Percentiles rank a stretch among this genome's conserved stretches.
These are phyloP conservation scores for Penicillium sp. DNA, from an alignment of 2,329 filamentous ascomycete genomes.

Conservation along the genomic window DNA sequence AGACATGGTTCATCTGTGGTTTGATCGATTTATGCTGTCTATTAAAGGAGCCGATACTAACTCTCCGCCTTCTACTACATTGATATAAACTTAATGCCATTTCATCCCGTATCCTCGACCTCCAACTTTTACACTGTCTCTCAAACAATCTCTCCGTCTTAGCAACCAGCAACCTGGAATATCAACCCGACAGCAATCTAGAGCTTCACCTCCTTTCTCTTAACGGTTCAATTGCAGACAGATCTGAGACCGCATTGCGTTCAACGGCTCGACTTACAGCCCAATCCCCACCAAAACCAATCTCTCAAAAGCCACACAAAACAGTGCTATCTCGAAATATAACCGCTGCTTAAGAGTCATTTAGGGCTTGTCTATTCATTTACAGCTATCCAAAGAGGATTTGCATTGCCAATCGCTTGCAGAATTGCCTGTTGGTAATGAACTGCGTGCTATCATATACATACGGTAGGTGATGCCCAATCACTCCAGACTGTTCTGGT, in stretches of 20 bases:
- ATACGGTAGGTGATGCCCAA: slow-evolving; percentile 9
- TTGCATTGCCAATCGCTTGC: not conserved
- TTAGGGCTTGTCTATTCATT: too few species aligned
- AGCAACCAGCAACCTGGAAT: not conserved
- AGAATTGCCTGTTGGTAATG: not conserved
- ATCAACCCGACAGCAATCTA: not conserved
- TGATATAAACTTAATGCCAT: not conserved
- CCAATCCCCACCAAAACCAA: not conserved
- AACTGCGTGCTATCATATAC: not conserved
- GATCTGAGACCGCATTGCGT: slow-evolving; percentile 24
- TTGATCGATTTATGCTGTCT: not conserved
- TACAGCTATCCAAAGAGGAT: not conserved
- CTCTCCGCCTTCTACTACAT: not conserved
- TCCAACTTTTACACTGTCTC: not conserved
- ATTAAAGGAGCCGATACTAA: not conserved
- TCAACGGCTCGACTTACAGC: slow-evolving; percentile 10
- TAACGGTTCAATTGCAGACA: not conserved
- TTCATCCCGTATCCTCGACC: not conserved
- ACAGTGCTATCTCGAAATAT: not conserved
- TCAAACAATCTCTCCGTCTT: slow-evolving; percentile 2
- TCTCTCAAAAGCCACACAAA: not conserved
- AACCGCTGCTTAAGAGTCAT: not conserved
- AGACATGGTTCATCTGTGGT: slow-evolving; percentile 1
- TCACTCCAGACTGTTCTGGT: slow-evolving; percentile 7
- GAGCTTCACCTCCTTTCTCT: not conserved